phyloP scores from a whole-genome alignment of 176 grass and related monocot species.

The Musa acuminata region DNA sequence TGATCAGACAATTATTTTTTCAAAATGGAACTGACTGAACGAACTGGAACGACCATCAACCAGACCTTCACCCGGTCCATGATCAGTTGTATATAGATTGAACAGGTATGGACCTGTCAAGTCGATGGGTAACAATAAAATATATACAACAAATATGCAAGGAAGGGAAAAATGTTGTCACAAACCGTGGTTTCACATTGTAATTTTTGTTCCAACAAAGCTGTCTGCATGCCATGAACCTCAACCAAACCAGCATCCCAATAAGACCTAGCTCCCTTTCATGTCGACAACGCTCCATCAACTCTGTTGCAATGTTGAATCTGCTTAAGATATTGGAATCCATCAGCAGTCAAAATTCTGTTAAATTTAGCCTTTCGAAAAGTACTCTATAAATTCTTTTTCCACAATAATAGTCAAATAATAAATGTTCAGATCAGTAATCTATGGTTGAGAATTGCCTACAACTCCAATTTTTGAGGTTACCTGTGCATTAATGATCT shows the following conservation, averaged over 20 bases:
- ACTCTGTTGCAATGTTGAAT: conserved; percentile 17
- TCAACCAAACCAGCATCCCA: conserved; percentile 17
- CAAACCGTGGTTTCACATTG: conserved; percentile 19
- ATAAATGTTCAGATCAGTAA: too few species aligned
- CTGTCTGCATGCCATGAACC: conserved; percentile 19
- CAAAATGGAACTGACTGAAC: too few species aligned
- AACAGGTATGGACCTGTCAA: too few species aligned
- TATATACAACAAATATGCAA: background rate
- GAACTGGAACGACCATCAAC: too few species aligned
- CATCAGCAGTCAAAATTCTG: background rate
- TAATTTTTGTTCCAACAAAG: conserved; percentile 22
- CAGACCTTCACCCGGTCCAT: too few species aligned
- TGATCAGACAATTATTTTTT: too few species aligned
- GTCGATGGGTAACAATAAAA: background rate
- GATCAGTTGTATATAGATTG: too few species aligned
- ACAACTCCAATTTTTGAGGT: background rate
- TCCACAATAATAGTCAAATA: background rate
- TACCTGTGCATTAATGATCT: conserved; percentile 23
- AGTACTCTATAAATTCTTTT: background rate
- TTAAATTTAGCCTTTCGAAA: background rate
- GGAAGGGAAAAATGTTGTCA: background rate
- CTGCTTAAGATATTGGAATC: background rate
- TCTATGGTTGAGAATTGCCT: background rate
- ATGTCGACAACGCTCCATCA: background rate
- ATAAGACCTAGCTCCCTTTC: conserved; percentile 11